Evolutionary conservation across 2,329 filamentous ascomycete species (phyloP).

Genomic region (Colletotrichum orchidophilum): DNA sequence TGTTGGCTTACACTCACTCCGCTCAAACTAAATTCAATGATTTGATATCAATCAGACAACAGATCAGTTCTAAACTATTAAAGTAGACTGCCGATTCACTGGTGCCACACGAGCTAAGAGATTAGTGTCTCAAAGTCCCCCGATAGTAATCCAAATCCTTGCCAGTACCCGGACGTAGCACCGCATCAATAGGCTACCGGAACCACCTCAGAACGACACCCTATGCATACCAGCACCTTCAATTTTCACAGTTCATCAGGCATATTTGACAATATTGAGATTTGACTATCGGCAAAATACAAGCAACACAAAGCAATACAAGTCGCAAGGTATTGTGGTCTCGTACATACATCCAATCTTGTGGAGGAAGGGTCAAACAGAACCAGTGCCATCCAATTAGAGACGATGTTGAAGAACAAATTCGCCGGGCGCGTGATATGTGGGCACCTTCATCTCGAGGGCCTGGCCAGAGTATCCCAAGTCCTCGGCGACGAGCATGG

Average conservation of each 20-base stretch:
- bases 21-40: too few species aligned
- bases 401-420: conserved; percentile 50
- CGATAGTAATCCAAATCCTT: not conserved
- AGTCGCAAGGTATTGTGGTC: conserved; percentile 7
- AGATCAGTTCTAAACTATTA: not conserved
- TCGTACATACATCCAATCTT: conserved; percentile 2
- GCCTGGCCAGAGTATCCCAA: conserved; percentile 77
- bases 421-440: conserved; percentile 67
- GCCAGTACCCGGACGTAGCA: not conserved
- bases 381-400: conserved; percentile 38
- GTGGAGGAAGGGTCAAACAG: not conserved
- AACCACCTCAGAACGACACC: not conserved
- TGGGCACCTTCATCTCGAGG: conserved; percentile 80
- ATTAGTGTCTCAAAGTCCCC: not conserved
- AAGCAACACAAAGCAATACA: not conserved
- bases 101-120: not conserved
- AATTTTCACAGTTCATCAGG: not conserved
- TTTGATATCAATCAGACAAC: not conserved
- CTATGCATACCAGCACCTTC: not conserved
- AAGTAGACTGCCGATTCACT: not conserved
- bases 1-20: not conserved
- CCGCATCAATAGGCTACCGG: not conserved
- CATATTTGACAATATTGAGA: not conserved
- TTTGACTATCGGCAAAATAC: not conserved
- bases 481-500: conserved; percentile 76